A percentile compares a stretch with the other conserved stretches of the same genome.
Conservation (phyloP, 176 grass and related monocot species). For the Areca catechu region DNA sequence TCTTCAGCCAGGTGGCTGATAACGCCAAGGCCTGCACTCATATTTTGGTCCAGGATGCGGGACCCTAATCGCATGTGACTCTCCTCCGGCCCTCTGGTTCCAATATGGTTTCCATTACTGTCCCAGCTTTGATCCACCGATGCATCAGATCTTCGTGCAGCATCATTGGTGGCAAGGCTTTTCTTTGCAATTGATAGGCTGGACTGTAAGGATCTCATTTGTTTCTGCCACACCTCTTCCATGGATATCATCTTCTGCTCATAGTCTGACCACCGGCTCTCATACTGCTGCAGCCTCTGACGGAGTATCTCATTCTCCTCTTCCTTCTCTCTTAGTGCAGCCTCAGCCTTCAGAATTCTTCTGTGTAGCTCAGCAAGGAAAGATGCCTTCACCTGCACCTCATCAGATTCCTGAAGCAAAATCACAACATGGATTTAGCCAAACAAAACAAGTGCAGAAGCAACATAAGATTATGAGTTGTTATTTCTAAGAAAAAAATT, state of each 20-base stretch:
- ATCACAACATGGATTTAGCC: neutral
- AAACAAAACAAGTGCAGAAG: neutral
- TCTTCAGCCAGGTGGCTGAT: conserved; percentile 56
- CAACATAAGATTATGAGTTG: neutral
- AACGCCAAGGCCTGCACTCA: conserved; percentile 50
- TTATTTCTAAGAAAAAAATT: no score
- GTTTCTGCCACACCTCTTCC: conserved; percentile 99
- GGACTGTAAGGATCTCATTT: conserved; percentile 84
- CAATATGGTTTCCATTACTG: conserved; percentile 27
- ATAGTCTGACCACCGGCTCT: conserved; percentile 77
- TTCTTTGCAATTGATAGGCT: conserved; percentile 82
- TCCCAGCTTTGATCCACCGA: conserved; percentile 86
- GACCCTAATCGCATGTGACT: conserved; percentile 41
- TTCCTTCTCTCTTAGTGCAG: conserved; percentile 64
- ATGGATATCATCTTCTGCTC: conserved; percentile 97
- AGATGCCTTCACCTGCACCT: conserved; percentile 73
- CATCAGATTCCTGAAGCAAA: conserved; percentile 56
- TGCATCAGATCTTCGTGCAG: conserved; percentile 52
- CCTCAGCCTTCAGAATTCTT: conserved; percentile 59
- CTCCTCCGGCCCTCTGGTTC: conserved; percentile 17
- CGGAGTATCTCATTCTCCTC: conserved; percentile 87
- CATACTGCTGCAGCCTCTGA: conserved; percentile 77
- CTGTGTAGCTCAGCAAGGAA: conserved; percentile 81
- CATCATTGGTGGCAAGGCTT: conserved; percentile 73
- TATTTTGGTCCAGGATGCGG: conserved; percentile 28